Percentiles rank a stretch among this genome's conserved stretches.
Conservation (phyloP, 1,284 basidiomycete genomes). For the Cutaneotrichosporon mucoides region DNA sequence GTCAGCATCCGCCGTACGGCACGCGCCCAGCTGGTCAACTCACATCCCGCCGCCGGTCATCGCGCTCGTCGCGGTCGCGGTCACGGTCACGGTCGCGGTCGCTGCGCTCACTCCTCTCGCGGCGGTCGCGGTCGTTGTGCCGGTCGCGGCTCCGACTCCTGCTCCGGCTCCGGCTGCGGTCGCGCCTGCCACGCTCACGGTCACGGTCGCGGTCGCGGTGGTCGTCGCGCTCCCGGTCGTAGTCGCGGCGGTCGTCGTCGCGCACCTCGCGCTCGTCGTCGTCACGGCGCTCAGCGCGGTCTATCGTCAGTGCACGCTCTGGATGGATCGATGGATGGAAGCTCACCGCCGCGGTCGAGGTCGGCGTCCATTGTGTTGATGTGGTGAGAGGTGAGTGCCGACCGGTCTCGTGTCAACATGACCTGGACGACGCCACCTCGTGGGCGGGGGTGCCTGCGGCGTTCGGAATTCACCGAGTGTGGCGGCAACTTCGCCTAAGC, state of each 20-base stretch:
- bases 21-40: not conserved
- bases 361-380: not conserved
- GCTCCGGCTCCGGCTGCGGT: not conserved
- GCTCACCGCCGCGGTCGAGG: not conserved
- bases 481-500: not conserved
- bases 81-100: not conserved
- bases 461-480: slow-evolving; percentile 11
- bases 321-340: too few species aligned
- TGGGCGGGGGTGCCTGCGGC: not conserved
- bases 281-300: not conserved
- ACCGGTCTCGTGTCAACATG: not conserved
- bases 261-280: not conserved
- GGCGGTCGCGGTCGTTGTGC: slow-evolving; percentile 5
- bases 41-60: slow-evolving; percentile 2
- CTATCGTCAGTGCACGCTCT: too few species aligned
- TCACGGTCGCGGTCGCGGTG: slow-evolving; percentile 8
- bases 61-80: slow-evolving; percentile 2
- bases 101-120: not conserved
- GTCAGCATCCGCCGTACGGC: not conserved
- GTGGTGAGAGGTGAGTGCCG: not conserved
- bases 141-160: slow-evolving; percentile 3
- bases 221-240: slow-evolving; percentile 5
- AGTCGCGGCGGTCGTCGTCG: slow-evolving; percentile 1
- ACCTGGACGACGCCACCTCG: not conserved
- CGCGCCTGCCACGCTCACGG: not conserved